Conservation (phyloP, 1,284 basidiomycete genomes). For the Marasmius oreades region DNA sequence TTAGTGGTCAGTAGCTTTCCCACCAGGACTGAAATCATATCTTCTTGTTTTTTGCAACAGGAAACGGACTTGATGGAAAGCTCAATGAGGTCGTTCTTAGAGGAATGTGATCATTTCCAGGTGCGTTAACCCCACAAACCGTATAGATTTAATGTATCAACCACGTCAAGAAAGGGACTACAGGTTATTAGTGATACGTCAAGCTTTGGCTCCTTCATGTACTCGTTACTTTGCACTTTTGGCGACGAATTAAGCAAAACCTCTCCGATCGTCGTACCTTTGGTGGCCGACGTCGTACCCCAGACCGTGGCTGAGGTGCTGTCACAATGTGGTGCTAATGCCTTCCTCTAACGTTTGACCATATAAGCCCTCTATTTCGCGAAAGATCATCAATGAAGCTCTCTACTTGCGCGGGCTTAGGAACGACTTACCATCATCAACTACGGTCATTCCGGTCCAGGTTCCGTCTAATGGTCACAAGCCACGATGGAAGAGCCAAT, state of each 20-base stretch:
- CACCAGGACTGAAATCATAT: not conserved
- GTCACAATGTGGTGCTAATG: too few relatives aligned
- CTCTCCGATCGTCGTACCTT: constrained; percentile 50
- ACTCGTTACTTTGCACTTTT: constrained; percentile 52
- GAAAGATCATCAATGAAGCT: constrained; percentile 54
- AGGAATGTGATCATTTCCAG: constrained; percentile 74
- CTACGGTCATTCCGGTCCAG: constrained; percentile 47
- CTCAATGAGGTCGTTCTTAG: constrained; percentile 59
- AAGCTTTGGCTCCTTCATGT: constrained; percentile 61
- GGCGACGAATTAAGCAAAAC: constrained; percentile 64
- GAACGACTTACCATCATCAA: constrained; percentile 50
- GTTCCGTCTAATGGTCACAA: constrained; percentile 45
- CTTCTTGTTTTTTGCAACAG: constrained; percentile 28
- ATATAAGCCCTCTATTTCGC: constrained; percentile 12
- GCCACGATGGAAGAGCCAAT: constrained; percentile 32
- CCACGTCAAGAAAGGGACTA: constrained; percentile 63
- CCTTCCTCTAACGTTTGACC: too few relatives aligned
- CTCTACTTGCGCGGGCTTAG: constrained; percentile 47
- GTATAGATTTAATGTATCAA: too few relatives aligned
- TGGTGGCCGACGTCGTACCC: constrained; percentile 46
- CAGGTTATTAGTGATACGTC: constrained; percentile 62
- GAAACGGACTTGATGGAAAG: constrained; percentile 61
- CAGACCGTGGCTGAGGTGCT: not conserved
- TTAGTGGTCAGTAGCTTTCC: constrained; percentile 23
- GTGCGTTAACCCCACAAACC: too few relatives aligned